Conservation (phyloP, 176 grass and related monocot species). For the Oryza coarctata region DNA sequence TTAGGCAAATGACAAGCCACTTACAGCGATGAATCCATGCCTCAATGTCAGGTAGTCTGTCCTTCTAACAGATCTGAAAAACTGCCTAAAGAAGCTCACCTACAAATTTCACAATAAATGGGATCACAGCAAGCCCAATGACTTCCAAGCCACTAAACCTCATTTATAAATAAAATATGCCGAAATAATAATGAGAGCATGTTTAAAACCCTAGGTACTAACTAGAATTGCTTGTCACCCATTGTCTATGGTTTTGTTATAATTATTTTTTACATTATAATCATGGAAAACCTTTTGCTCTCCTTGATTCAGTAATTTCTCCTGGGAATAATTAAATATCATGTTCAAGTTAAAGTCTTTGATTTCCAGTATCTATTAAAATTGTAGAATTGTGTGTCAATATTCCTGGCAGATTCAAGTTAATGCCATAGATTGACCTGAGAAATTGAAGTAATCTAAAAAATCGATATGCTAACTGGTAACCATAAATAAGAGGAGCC, state of each 20-base stretch:
- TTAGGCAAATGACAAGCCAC: neutral
- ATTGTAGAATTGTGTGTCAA: too few species aligned
- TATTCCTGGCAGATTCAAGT: neutral
- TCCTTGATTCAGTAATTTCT: neutral
- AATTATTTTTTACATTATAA: neutral
- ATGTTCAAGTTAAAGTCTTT: neutral
- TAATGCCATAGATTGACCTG: neutral
- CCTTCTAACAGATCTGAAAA: conserved; percentile 68
- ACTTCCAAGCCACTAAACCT: neutral
- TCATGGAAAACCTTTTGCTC: neutral
- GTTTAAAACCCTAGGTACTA: neutral
- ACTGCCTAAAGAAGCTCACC: conserved; percentile 85
- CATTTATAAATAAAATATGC: neutral
- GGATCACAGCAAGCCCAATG: neutral
- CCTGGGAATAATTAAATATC: neutral
- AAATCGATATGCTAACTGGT: neutral
- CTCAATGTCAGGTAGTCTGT: conserved; percentile 82
- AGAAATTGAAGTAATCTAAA: neutral
- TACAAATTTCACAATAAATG: conserved; percentile 31
- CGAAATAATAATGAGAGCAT: neutral
- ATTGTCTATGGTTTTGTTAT: neutral
- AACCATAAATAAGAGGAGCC: neutral
- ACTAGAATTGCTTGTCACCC: neutral
- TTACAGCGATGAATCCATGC: conserved; percentile 88
- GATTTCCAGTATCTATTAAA: neutral